Evolutionary conservation across 371 early-diverging fungal species (phyloP), one percentile per base, ranked within the genome.

Genomic region (Mortierella sp.): DNA sequence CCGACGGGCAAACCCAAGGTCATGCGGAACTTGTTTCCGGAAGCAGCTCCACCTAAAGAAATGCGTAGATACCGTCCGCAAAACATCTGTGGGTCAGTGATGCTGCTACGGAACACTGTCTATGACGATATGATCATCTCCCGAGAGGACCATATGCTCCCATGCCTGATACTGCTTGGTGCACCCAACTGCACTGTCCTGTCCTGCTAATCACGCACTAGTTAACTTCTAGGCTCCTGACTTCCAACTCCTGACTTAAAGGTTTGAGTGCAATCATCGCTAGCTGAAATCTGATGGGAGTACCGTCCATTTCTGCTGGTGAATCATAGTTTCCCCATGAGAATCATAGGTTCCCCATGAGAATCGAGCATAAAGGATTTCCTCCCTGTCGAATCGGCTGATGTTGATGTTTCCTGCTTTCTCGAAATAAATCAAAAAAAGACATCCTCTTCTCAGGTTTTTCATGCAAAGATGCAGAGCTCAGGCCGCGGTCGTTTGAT

Each of bases 1-100:
- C 99, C 99, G 83, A 99, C 99, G 83, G 99, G 99, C 81, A 99
- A 94, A 97, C 99, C 99, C 87, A 99, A 96, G 88, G 99, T 97
- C 98, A 99, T 99, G 89, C 98, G 96, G 95, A 97, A 98, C 92
- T 99, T 99, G 92, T 95, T 97, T 87, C 98, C 98, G 88, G 96
- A 92, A 92, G 94, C 93, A 90, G 93, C 93, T 88, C 89, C 90
- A 77, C 90, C 83, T 88, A 80, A 26, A 38, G 31, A 57, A 38
- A 38, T 38, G 42, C 28, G 21, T 19, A 31, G 3, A 63, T 16
- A 16, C 24, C 5, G 24, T 19, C 19, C 38, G 21, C 0, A 34
- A 2, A 24, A 55, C 2, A 55, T n/a, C 0, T 8, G 1, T 8
- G 16, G 0, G 38, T 65, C 68, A 65, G 68, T 31, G 21, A 21